Base-by-base conservation (phyloP, 257 asterid genomes). In the Craterostigma plantagineum region DNA sequence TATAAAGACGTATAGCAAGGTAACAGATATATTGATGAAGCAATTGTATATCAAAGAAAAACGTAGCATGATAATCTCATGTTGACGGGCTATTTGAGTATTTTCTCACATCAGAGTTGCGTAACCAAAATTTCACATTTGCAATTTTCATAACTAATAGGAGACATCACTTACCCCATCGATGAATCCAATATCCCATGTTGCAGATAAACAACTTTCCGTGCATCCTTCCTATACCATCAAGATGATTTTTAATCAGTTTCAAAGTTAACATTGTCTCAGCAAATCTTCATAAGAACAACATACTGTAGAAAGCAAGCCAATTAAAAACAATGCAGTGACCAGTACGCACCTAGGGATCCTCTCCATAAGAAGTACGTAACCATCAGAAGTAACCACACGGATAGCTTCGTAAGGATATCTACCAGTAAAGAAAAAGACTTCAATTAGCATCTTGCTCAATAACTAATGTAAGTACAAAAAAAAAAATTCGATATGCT, bases 181-280 rank as follows among this genome's bases (percentile, higher is more conserved):
- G 99, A 90, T 33, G 99, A 83, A 71, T 90, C 99, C 40, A 90
- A 53, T 68, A 90, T 63, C 50, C 99, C 99, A 66, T 90, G 99
- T 56, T 90, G 99, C 68, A 90, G 75, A 73, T 64, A 90, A 53
- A 77, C 95, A 56, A 73, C 95, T 63, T 90, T 90, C 49, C 65
- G 72, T 10, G 99, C 64, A 59, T 90, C 95, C 55, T 76, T 80
- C 69, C 99, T 90, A 68, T 60, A 69, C 53, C 16, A 4, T 40
- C 13, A 11, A 10, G 14, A 36, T 36, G 11, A 36, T 9, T 12
- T 36, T 12, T 36, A 3, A 12, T 36, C 3, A 9, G 8, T 10
- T 12, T 3, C 15, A 35, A 33, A 38, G 41, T 35, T 34, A 30
- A 46, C 27, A 9, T 11, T 8, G 40, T 33, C 23, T 14, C 38